Conservation (phyloP, 768 basidiomycete genomes). For the Suillus paluster region DNA sequence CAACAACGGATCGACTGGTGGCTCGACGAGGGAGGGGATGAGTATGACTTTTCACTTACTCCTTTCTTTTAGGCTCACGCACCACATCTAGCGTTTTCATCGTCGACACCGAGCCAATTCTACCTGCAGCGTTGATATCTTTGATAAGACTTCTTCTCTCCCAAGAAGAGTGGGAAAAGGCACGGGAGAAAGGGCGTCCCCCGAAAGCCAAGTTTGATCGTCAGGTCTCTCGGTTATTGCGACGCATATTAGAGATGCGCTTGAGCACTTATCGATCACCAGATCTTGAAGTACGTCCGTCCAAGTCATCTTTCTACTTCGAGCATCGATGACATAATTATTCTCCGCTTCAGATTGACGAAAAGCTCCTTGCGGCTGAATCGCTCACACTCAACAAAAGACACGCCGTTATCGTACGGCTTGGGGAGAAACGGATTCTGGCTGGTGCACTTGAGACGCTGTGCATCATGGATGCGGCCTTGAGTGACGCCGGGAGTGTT, state of each 20-base stretch:
- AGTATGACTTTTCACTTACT: slow-evolving; percentile 53
- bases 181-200: slow-evolving; percentile 63
- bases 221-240: slow-evolving; percentile 49
- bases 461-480: slow-evolving; percentile 11
- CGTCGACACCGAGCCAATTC: slow-evolving; percentile 52
- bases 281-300: slow-evolving; percentile 48
- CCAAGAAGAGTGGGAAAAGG: slow-evolving; percentile 61
- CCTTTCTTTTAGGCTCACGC: slow-evolving; percentile 1
- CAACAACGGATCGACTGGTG: slow-evolving; percentile 88
- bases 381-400: slow-evolving; percentile 49
- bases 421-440: slow-evolving; percentile 82
- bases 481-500: not conserved
- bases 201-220: slow-evolving; percentile 70
- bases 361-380: slow-evolving; percentile 37
- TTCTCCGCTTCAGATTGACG: slow-evolving; percentile 52
- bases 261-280: slow-evolving; percentile 57
- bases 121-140: slow-evolving; percentile 63
- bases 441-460: slow-evolving; percentile 27
- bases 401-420: slow-evolving; percentile 71
- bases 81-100: slow-evolving; percentile 52
- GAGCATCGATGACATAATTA: slow-evolving; percentile 4
- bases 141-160: slow-evolving; percentile 64
- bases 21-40: slow-evolving; percentile 89
- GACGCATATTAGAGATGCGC: slow-evolving; percentile 53
- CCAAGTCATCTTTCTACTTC: not conserved